These are phyloP conservation scores for Lactarius evosmus DNA, from an alignment of 768 basidiomycete species.

Conservation along the genomic window DNA sequence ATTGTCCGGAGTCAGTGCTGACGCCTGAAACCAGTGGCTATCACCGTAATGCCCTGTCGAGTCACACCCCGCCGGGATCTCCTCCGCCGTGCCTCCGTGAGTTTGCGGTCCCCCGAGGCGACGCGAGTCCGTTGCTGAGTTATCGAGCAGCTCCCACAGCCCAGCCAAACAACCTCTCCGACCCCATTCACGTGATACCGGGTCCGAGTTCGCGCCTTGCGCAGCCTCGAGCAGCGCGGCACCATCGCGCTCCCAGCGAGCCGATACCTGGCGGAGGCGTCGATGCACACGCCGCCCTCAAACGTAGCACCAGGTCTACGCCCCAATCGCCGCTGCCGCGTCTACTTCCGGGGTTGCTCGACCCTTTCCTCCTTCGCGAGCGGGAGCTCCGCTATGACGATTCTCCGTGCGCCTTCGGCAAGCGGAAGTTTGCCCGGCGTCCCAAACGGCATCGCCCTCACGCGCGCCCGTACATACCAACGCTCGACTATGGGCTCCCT, in stretches of 20 bases:
- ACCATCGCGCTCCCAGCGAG: not conserved
- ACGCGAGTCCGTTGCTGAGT: not conserved
- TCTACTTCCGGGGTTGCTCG: not conserved
- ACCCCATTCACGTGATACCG: too few species aligned
- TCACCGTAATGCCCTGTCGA: not conserved
- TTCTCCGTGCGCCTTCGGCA: not conserved
- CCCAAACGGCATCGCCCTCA: not conserved
- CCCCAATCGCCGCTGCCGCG: not conserved
- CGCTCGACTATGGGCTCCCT: conserved; percentile 4
- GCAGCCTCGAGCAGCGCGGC: too few species aligned
- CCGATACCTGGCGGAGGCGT: not conserved
- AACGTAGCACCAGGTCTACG: not conserved
- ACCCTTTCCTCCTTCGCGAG: not conserved
- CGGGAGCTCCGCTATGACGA: not conserved
- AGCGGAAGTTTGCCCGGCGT: not conserved
- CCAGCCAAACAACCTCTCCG: too few species aligned
- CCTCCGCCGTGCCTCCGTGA: not conserved
- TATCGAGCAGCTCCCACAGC: not conserved
- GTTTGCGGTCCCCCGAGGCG: too few species aligned
- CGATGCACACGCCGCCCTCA: not conserved
- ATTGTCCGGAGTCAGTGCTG: not conserved
- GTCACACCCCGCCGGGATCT: conserved; percentile 4
- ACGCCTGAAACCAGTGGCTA: not conserved
- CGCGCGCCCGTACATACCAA: conserved; percentile 1
- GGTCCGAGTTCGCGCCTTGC: too few species aligned